Conservation (phyloP, 768 basidiomycete genomes). For the Cubamyces lactineus region DNA sequence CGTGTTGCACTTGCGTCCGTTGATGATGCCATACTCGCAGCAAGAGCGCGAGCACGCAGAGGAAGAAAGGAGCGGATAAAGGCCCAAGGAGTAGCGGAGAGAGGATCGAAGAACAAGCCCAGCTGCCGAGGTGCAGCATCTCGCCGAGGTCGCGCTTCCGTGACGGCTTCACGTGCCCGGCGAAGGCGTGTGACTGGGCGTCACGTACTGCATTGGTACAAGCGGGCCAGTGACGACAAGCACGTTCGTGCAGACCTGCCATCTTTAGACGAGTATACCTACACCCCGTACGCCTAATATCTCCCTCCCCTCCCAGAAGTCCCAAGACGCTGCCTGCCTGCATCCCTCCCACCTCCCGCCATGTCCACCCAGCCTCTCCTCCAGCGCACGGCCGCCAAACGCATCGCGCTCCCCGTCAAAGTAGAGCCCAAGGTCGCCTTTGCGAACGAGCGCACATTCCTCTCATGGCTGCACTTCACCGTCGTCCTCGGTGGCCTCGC, state of each 20-base stretch:
- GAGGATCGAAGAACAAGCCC: neutral
- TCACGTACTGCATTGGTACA: slow-evolving; percentile 5
- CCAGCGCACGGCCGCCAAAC: slow-evolving; percentile 90
- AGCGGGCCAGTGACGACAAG: slow-evolving; percentile 29
- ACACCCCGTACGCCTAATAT: slow-evolving; percentile 20
- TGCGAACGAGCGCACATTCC: slow-evolving; percentile 93
- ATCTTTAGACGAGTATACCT: slow-evolving; percentile 33
- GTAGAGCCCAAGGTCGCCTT: slow-evolving; percentile 96
- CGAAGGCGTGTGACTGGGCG: neutral
- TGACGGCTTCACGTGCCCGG: slow-evolving; percentile 18
- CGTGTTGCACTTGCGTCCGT: neutral
- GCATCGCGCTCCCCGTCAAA: slow-evolving; percentile 94
- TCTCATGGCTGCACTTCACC: slow-evolving; percentile 98
- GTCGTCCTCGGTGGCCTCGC: slow-evolving; percentile 96
- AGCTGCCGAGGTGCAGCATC: neutral
- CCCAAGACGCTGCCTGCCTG: slow-evolving; percentile 9
- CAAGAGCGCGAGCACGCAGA: neutral
- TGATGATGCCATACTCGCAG: neutral
- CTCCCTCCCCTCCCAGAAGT: slow-evolving; percentile 8
- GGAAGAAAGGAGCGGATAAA: neutral
- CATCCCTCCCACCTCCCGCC: slow-evolving; percentile 30
- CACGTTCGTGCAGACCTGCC: slow-evolving; percentile 36
- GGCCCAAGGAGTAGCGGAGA: neutral
- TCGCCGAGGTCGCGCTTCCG: slow-evolving; percentile 2
- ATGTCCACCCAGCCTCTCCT: slow-evolving; percentile 99